Base-by-base conservation (phyloP, 164 flowering plant genomes). In the Berberis thunbergii region DNA sequence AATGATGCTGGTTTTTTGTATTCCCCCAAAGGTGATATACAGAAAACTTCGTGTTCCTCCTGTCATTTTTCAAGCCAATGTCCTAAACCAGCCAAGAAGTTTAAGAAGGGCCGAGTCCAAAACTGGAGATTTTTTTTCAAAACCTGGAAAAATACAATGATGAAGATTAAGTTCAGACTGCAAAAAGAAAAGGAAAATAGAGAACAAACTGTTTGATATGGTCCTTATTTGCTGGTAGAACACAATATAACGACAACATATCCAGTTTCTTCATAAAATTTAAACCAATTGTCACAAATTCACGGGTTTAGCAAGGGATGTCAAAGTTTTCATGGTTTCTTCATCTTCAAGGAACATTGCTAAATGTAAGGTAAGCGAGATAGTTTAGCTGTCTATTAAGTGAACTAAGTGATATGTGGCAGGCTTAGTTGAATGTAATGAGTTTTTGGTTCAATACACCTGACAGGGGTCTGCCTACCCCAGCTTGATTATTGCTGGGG, bases 11-110 rank as follows among this genome's bases (percentile, higher is more conserved):
- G 26, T 26, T 26, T 26, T 26, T 26, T 26, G 26, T 26, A 26
- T 26, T 26, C 26, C 26, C 26, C 26, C 26, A 26, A 26, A 26
- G 26, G 26, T 26, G 26, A 26, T 26, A 26, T 26, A 26, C 26
- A 26, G 26, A 26, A 26, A 26, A 26, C 26, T 26, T 26, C 26
- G 26, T 26, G 26, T 26, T 26, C 26, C 26, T 26, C 26, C 26
- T 26, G 26, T 26, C 26, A 26, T 26, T 60, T 57, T 40, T 71
- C 77, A 93, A 46, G 98, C 98, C 64, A 89, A 61, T 61, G 89
- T 79, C 77, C 98, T 83, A 4, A 93, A 81, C 98, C 98, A 88
- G 49, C 90, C 78, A 57, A 93, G 96, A 59, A 85, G 70, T 43
- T 77, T 63, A 71, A 93, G 97, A 61, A 81, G 90, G 45, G 76